phyloP scores from a whole-genome alignment of 2,329 filamentous ascomycete species.

The Xylaria sp. region DNA sequence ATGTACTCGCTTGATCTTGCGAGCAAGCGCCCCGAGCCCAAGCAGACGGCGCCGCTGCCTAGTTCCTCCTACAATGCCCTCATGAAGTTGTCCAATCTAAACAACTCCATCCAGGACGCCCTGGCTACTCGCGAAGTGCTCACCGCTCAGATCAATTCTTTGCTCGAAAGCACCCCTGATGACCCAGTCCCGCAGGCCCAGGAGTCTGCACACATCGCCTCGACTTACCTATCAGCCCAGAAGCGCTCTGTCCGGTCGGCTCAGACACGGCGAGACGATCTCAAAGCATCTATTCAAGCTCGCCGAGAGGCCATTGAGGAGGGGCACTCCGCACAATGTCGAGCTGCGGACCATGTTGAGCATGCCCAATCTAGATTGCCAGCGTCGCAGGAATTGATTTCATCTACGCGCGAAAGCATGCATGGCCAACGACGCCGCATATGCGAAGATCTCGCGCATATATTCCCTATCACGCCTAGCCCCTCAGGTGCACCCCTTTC shows the following conservation, averaged over 20 bases:
- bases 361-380: conserved; percentile 70
- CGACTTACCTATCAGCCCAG: conserved; percentile 70
- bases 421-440: conserved; percentile 88
- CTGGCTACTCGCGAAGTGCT: conserved; percentile 79
- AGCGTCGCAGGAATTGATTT: conserved; percentile 65
- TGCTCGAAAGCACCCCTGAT: conserved; percentile 58
- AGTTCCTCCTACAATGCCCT: conserved; percentile 89
- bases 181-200: conserved; percentile 61
- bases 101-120: conserved; percentile 91
- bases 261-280: conserved; percentile 72
- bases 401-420: conserved; percentile 72
- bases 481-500: conserved; percentile 70
- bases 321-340: conserved; percentile 69
- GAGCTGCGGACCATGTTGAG: conserved; percentile 69
- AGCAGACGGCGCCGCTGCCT: conserved; percentile 62
- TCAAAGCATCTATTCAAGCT: conserved; percentile 72
- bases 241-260: conserved; percentile 72
- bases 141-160: conserved; percentile 78
- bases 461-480: conserved; percentile 82
- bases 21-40: conserved; percentile 60
- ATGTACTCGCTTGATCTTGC: conserved; percentile 84
- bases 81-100: conserved; percentile 87
- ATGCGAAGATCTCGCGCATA: conserved; percentile 80
- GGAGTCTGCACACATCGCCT: conserved; percentile 61
- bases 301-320: conserved; percentile 74